Conservation (phyloP, 257 asterid genomes). For the Handroanthus guayacan region DNA sequence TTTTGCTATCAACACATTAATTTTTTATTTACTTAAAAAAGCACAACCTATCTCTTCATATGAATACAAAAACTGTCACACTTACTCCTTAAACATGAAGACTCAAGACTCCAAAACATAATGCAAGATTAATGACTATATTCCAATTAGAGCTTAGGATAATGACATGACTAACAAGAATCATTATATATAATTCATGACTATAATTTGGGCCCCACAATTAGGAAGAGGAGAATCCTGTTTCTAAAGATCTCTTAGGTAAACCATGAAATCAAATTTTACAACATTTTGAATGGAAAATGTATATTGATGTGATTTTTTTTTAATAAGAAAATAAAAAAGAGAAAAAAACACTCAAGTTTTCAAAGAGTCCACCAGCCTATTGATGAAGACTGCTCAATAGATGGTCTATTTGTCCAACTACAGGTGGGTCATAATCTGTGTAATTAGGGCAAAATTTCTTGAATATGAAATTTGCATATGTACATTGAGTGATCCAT, state of each 20-base stretch:
- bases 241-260: slow-evolving; percentile 52
- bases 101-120: slow-evolving; percentile 14
- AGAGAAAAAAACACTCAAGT: slow-evolving; percentile 17
- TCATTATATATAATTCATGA: slow-evolving; percentile 36
- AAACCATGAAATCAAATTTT: slow-evolving; percentile 46
- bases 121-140: slow-evolving; percentile 31
- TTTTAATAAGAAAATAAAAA: slow-evolving; percentile 23
- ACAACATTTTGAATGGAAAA: not conserved
- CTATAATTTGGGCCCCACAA: slow-evolving; percentile 50
- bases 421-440: slow-evolving; percentile 47
- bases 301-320: slow-evolving; percentile 43
- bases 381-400: slow-evolving; percentile 43
- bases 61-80: not conserved
- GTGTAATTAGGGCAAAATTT: slow-evolving; percentile 24
- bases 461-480: slow-evolving; percentile 27
- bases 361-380: slow-evolving; percentile 48
- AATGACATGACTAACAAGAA: slow-evolving; percentile 45
- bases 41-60: not conserved
- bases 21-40: not conserved
- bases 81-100: slow-evolving; percentile 9
- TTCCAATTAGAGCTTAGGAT: slow-evolving; percentile 40
- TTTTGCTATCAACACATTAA: not conserved
- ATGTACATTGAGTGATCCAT: slow-evolving; percentile 19
- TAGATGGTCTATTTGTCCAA: slow-evolving; percentile 59
- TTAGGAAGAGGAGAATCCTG: slow-evolving; percentile 21